Evolutionary conservation across 208 protist genomes (phyloP), one percentile per base, ranked within the genome.

Genomic region (Trypanosoma avium): DNA sequence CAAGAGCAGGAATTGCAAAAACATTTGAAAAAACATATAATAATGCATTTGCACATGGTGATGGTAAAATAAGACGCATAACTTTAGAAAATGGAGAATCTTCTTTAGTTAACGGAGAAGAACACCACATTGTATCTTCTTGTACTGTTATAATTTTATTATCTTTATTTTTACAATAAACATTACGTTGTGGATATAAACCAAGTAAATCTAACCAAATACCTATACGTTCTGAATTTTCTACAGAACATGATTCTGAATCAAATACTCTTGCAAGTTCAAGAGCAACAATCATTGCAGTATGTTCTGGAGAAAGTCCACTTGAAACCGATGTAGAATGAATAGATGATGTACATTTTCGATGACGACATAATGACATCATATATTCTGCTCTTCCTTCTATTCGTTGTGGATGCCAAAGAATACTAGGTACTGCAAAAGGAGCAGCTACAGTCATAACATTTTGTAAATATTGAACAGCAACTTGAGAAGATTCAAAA

Each of bases 1-100:
- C 79, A 36, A 93, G 81, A 38, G 79, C 65, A 15, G 87, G 69
- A 22, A 93, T 55, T 1, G 59, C 70, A 60, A 90, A 89, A 4
- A 65, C 71, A 9, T 52, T 47, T 4, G 87, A 81, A 42, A 93
- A 87, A 52, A 90, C 47, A 61, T 87, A 74, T 57, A 93, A 71
- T 13, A 93, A 65, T 54, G 82, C 80, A 73, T 93, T 90, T 15
- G 86, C 86, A 76, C 80, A 88, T 8, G 82, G 82, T 19, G 83
- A 88, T n/a, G 56, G 55, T 10, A 88, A 59, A 29, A 90, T 72
- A 56, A 70, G 63, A 50, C 74, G 76, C 54, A 84, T 79, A 19
- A 43, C 33, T 22, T 55, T 59, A 35, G 62, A 46, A 62, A 85
- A 85, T 0, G 77, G 65, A 3, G 85, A 84, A 19, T 40, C 38